Conservation (phyloP, 2,329 filamentous ascomycete species). For the Alternaria sp. region DNA sequence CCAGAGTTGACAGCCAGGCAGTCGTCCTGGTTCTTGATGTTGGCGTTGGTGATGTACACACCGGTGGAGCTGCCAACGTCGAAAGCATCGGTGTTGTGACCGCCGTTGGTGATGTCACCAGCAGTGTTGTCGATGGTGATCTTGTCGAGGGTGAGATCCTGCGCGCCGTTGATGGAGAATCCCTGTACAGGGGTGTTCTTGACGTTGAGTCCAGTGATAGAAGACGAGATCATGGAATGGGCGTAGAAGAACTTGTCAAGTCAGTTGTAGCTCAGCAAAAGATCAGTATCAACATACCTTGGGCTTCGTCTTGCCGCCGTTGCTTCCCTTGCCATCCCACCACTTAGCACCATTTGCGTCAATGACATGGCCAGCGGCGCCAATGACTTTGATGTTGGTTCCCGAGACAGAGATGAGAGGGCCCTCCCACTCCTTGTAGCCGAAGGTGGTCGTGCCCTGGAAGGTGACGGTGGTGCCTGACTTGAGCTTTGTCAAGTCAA, state of each 20-base stretch:
- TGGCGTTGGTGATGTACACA: constrained; percentile 59
- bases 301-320: constrained; percentile 54
- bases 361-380: constrained; percentile 60
- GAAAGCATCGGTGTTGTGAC: constrained; percentile 64
- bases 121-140: constrained; percentile 65
- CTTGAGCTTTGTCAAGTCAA: constrained; percentile 63
- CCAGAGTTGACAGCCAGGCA: constrained; percentile 66
- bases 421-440: constrained; percentile 69
- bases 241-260: constrained; percentile 65
- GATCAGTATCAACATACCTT: constrained; percentile 24
- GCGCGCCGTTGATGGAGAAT: constrained; percentile 56
- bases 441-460: constrained; percentile 70
- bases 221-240: constrained; percentile 59
- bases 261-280: neutral
- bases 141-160: constrained; percentile 54
- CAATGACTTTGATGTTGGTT: constrained; percentile 64
- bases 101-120: constrained; percentile 52
- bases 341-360: constrained; percentile 63
- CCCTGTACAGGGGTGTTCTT: constrained; percentile 63
- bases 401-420: constrained; percentile 69
- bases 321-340: constrained; percentile 58
- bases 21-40: constrained; percentile 65
- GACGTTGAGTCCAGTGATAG: constrained; percentile 58
- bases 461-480: constrained; percentile 65
- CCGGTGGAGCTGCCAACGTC: constrained; percentile 59